Percentiles rank a stretch among this genome's conserved stretches.
phyloP scores from a whole-genome alignment of 2,329 filamentous ascomycete genomes.

The Verticillium isaacii region DNA sequence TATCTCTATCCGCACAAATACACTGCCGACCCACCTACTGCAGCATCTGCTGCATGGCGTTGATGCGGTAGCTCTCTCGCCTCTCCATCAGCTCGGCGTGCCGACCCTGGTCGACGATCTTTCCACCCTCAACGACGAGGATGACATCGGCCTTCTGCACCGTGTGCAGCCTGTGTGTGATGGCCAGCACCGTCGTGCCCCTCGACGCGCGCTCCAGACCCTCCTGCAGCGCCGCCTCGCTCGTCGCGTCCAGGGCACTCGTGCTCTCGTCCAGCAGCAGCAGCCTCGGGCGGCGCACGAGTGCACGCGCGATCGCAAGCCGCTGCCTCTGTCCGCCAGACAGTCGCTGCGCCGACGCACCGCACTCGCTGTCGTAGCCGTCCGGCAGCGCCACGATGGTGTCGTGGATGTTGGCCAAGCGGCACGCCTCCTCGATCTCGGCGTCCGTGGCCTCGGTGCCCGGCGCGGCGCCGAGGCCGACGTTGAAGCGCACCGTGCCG shows the following conservation, averaged over 20 bases:
- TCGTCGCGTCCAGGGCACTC: conserved; percentile 68
- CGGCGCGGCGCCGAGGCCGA: conserved; percentile 49
- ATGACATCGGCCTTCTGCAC: conserved; percentile 54
- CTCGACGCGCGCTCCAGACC: conserved; percentile 55
- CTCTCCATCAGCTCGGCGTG: conserved; percentile 20
- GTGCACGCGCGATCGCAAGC: conserved; percentile 70
- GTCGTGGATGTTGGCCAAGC: conserved; percentile 66
- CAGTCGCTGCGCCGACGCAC: conserved; percentile 69
- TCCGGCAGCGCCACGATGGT: conserved; percentile 57
- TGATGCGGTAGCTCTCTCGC: conserved; percentile 21
- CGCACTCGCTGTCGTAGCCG: conserved; percentile 61
- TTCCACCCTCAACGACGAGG: conserved; percentile 44
- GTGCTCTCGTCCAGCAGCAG: conserved; percentile 81
- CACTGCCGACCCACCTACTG: neutral
- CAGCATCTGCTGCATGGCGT: conserved; percentile 27
- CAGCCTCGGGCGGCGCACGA: conserved; percentile 67
- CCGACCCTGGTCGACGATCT: conserved; percentile 32
- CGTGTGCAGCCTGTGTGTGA: conserved; percentile 54
- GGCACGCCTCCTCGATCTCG: conserved; percentile 63
- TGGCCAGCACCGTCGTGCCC: conserved; percentile 52
- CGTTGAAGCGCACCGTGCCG: conserved; percentile 51
- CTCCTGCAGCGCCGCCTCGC: conserved; percentile 60
- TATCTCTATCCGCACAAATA: neutral
- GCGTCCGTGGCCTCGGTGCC: conserved; percentile 48
- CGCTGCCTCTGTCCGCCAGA: conserved; percentile 79